phyloP scores from a whole-genome alignment of 768 basidiomycete genomes.

The Lactarius pseudohatsudake region DNA sequence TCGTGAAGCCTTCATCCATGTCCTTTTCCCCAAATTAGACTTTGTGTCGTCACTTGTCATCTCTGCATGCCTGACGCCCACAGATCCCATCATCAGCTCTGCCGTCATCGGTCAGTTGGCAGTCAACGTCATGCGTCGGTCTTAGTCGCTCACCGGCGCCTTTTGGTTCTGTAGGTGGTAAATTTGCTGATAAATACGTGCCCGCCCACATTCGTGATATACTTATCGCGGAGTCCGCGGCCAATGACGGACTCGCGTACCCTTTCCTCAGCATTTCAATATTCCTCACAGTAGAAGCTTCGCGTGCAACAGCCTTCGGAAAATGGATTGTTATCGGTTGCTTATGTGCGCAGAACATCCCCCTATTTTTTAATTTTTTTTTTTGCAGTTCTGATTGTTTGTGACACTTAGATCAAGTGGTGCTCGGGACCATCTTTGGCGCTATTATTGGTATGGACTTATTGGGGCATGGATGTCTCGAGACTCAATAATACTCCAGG shows the following conservation, averaged over 20 bases:
- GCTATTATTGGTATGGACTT: slow-evolving; percentile 44
- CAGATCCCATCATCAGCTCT: slow-evolving; percentile 92
- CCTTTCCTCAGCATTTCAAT: slow-evolving; percentile 87
- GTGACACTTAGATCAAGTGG: slow-evolving; percentile 63
- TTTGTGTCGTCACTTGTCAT: slow-evolving; percentile 80
- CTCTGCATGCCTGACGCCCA: slow-evolving; percentile 88
- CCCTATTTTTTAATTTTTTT: neutral
- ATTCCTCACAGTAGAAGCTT: slow-evolving; percentile 75
- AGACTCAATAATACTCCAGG: slow-evolving; percentile 42
- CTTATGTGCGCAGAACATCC: slow-evolving; percentile 52
- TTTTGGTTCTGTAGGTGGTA: slow-evolving; percentile 51
- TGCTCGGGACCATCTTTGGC: slow-evolving; percentile 72
- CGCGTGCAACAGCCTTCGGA: slow-evolving; percentile 60
- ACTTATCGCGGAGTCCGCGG: slow-evolving; percentile 86
- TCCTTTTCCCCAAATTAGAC: slow-evolving; percentile 67
- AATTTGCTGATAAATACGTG: slow-evolving; percentile 67
- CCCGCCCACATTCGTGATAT: slow-evolving; percentile 75
- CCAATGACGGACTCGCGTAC: slow-evolving; percentile 95
- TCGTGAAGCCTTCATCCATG: slow-evolving; percentile 57
- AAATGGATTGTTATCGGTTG: slow-evolving; percentile 89
- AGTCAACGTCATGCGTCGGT: slow-evolving; percentile 1
- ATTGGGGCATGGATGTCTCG: neutral
- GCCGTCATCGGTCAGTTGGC: slow-evolving; percentile 61
- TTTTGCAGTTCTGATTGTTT: neutral
- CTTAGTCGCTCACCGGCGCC: neutral